Evolutionary conservation across 2,329 filamentous ascomycete genomes (phyloP), one percentile per base, ranked within the genome.

Genomic region (Fusarium virguliforme): DNA sequence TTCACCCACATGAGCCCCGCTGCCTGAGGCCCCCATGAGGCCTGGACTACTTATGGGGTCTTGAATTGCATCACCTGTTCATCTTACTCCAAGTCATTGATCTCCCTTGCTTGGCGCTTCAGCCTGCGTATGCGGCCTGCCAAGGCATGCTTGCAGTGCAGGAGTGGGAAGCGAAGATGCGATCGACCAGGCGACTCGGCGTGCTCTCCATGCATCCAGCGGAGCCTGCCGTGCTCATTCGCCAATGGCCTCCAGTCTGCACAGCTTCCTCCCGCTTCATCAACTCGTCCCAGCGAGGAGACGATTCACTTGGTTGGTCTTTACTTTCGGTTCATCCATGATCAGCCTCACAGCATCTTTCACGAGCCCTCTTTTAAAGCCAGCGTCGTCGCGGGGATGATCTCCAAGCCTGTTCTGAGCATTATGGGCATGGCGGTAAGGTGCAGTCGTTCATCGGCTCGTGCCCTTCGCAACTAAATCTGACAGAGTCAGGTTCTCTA

Each of bases 331-430:
- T 75, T 68, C 13, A 73, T 75, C 0, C 73, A 75, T 18, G 60
- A 75, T 7, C 71, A 72, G 4, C 73, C 73, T n/a, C 73, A 75
- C 26, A 75, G 67, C 4, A 28, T 75, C 6, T 75, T 75, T 9
- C 73, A 75, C 9, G 67, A 70, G 6, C 18, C 71, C 1, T 68
- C 64, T 0, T 75, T 75, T 3, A 71, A 71, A 15, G 43, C 22
- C 3, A 71, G 67, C 10, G 73, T 70, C 10, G 51, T 26, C 1
- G 13, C 55, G 1, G 67, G 67, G 2, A 68, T 62, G 0, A 63
- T 53, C 2, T 62, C 65, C 0, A 58, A 74, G 0, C 63, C 71
- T 3, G 71, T 75, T 15, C 65, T 75, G 4, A 62, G 61, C 2
- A 74, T 75, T 71, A 53, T 75, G 40, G 73, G 73, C 12, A 54